A percentile compares a stretch with the other conserved stretches of the same genome.
Evolutionary conservation across 2,329 filamentous ascomycete species (phyloP).

Genomic region (Colletotrichum higginsianum): DNA sequence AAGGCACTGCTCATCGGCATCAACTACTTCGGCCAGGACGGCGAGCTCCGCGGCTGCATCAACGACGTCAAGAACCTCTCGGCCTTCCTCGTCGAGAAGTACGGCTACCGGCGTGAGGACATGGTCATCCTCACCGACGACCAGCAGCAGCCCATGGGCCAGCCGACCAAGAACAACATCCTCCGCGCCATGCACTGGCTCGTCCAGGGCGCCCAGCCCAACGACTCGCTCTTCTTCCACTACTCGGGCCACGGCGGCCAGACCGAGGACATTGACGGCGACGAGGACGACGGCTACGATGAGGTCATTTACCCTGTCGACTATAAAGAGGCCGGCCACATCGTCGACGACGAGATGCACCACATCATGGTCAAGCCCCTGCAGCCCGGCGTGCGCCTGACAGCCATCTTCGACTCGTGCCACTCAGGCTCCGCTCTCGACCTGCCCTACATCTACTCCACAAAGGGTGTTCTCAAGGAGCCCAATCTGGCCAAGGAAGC

Average conservation of each 20-base stretch:
- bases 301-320: constrained; percentile 87
- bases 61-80: constrained; percentile 87
- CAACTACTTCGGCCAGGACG: constrained; percentile 83
- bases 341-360: constrained; percentile 86
- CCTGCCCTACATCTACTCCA: constrained; percentile 85
- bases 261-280: constrained; percentile 79
- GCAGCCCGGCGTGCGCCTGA: constrained; percentile 85
- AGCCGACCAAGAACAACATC: constrained; percentile 84
- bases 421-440: constrained; percentile 85
- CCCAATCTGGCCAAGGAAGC: constrained; percentile 87
- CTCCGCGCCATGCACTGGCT: constrained; percentile 83
- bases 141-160: constrained; percentile 77
- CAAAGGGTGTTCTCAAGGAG: constrained; percentile 85
- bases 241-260: constrained; percentile 85
- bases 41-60: constrained; percentile 83
- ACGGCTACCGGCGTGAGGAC: constrained; percentile 82
- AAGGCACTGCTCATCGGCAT: constrained; percentile 85
- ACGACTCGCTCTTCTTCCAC: constrained; percentile 84
- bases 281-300: constrained; percentile 84
- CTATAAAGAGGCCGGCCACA: constrained; percentile 77
- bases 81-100: constrained; percentile 76
- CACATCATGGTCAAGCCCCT: constrained; percentile 83
- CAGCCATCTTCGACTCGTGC: constrained; percentile 86
- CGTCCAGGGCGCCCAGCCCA: constrained; percentile 78
- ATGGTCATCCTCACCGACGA: constrained; percentile 87